These are phyloP conservation scores for Pichia occidentalis DNA, from an alignment of 805 yeast species.

Conservation along the genomic window DNA sequence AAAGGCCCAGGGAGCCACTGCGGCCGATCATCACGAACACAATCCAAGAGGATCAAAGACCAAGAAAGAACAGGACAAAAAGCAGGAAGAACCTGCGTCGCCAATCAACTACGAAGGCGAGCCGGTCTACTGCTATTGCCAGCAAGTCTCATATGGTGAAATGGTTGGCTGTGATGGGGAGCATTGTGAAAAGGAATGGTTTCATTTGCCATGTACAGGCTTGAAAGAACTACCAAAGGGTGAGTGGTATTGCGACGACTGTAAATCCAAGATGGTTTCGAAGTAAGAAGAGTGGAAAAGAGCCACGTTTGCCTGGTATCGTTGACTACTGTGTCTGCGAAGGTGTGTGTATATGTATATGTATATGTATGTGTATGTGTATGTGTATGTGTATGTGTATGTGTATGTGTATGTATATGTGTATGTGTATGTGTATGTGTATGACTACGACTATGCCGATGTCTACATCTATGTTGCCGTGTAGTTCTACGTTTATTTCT, in stretches of 20 bases:
- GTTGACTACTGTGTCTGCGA: too few species aligned
- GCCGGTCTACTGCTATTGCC: constrained; percentile 92
- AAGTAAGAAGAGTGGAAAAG: too few species aligned
- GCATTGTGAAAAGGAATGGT: constrained; percentile 89
- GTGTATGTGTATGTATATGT: too few species aligned
- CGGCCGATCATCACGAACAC: too few species aligned
- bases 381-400: too few species aligned
- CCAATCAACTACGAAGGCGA: constrained; percentile 35
- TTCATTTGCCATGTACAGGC: constrained; percentile 90
- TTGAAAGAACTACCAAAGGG: constrained; percentile 80
- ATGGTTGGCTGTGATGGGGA: constrained; percentile 99
- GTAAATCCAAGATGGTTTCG: constrained; percentile 31
- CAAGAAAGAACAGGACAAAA: constrained; percentile 18
- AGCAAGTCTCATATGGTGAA: constrained; percentile 95
- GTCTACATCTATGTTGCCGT: too few species aligned
- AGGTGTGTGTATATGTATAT: too few species aligned
- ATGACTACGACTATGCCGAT: too few species aligned
- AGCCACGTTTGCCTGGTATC: too few species aligned
- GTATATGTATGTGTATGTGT: too few species aligned
- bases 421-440: too few species aligned
- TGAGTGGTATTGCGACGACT: constrained; percentile 74
- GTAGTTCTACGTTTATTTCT: not conserved
- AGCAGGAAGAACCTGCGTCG: constrained; percentile 14
- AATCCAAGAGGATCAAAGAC: constrained; percentile 10
- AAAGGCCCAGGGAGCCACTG: too few species aligned